phyloP scores from a whole-genome alignment of 768 basidiomycete genomes.

The Tylopilus plumbeoviolaceoides region DNA sequence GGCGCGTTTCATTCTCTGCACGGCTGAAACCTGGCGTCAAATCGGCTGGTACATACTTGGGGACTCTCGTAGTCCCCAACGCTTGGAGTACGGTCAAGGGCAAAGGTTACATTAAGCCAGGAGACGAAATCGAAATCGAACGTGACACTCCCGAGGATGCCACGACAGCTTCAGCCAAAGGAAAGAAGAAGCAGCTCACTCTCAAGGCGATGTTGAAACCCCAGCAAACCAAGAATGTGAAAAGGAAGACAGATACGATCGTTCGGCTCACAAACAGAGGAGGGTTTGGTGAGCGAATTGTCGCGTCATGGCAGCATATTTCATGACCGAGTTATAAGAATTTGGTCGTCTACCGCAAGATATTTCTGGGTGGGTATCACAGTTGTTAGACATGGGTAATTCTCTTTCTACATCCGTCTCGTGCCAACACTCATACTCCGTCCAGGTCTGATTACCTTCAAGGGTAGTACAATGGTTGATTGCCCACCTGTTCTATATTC shows the following conservation, averaged over 20 bases:
- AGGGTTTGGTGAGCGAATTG: slow-evolving; percentile 54
- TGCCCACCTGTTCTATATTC: slow-evolving; percentile 68
- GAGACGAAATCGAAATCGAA: slow-evolving; percentile 57
- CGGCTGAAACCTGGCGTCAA: slow-evolving; percentile 11
- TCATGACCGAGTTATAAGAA: slow-evolving; percentile 39
- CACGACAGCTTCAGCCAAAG: slow-evolving; percentile 27
- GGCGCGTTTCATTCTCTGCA: slow-evolving; percentile 39
- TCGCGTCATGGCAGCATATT: neutral
- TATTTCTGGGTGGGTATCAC: slow-evolving; percentile 68
- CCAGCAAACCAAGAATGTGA: slow-evolving; percentile 41
- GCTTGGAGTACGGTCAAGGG: slow-evolving; percentile 80
- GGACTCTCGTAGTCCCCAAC: slow-evolving; percentile 64
- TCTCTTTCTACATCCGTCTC: neutral
- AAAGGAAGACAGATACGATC: slow-evolving; percentile 58
- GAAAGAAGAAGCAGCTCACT: slow-evolving; percentile 59
- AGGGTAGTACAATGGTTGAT: slow-evolving; percentile 69
- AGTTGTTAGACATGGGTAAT: slow-evolving; percentile 65
- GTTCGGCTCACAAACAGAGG: slow-evolving; percentile 61
- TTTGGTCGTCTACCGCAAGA: slow-evolving; percentile 75
- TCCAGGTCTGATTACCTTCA: slow-evolving; percentile 62
- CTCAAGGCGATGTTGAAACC: slow-evolving; percentile 64
- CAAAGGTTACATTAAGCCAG: slow-evolving; percentile 59
- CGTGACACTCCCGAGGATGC: slow-evolving; percentile 46
- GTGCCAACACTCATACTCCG: neutral
- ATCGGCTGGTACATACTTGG: slow-evolving; percentile 47